These are phyloP conservation scores for Amanita exitialis DNA, from an alignment of 768 basidiomycete genomes.

Conservation along the genomic window DNA sequence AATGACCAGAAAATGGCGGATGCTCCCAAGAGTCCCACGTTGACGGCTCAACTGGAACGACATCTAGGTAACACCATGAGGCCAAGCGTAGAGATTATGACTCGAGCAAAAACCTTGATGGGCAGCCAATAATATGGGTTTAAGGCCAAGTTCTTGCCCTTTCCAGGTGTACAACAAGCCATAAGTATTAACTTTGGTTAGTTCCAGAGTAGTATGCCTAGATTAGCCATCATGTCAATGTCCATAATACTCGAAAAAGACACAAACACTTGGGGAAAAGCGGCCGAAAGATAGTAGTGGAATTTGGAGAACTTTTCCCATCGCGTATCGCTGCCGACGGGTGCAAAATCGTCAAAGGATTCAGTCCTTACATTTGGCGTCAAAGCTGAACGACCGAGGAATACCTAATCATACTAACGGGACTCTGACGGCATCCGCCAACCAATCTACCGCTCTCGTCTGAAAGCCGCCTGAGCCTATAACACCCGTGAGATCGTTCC, in stretches of 20 bases:
- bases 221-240: neutral
- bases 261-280: slow-evolving; percentile 57
- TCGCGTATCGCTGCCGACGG: slow-evolving; percentile 36
- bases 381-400: too few relatives aligned
- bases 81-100: neutral
- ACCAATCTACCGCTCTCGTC: slow-evolving; percentile 19
- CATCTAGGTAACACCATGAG: slow-evolving; percentile 26
- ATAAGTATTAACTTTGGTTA: slow-evolving; percentile 69
- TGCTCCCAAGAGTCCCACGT: slow-evolving; percentile 42
- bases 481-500: slow-evolving; percentile 5
- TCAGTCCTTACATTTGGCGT: slow-evolving; percentile 32
- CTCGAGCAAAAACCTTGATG: slow-evolving; percentile 41
- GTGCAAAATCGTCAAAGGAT: slow-evolving; percentile 38
- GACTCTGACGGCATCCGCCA: slow-evolving; percentile 23
- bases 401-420: slow-evolving; percentile 11
- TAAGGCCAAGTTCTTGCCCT: slow-evolving; percentile 49
- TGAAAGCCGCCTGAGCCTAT: slow-evolving; percentile 17
- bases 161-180: slow-evolving; percentile 69
- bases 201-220: slow-evolving; percentile 47
- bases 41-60: slow-evolving; percentile 47
- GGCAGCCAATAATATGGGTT: slow-evolving; percentile 59
- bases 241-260: neutral
- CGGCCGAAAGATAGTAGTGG: slow-evolving; percentile 40
- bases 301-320: slow-evolving; percentile 46
- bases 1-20: slow-evolving; percentile 50